These are phyloP conservation scores for Termitomyces sp. DNA, from an alignment of 768 basidiomycete species.

Conservation along the genomic window DNA sequence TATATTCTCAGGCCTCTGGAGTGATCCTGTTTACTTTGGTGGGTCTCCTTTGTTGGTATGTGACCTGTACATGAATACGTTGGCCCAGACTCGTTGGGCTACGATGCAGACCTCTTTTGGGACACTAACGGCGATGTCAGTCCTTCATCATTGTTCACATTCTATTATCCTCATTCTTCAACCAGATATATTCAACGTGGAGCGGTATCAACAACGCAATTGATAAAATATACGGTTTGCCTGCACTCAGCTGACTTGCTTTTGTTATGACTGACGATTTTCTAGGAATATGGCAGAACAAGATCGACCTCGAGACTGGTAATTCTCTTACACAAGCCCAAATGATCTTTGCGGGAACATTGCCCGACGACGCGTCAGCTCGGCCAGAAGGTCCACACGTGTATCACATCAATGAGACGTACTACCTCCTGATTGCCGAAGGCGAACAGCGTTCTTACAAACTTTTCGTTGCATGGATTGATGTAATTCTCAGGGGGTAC, in stretches of 20 bases:
- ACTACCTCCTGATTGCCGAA: constrained; percentile 42
- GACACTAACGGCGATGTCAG: constrained; percentile 35
- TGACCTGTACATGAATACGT: not conserved
- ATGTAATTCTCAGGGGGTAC: constrained; percentile 29
- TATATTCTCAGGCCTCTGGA: constrained; percentile 39
- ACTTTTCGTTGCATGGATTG: not conserved
- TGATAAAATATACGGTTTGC: constrained; percentile 39
- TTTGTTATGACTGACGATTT: not conserved
- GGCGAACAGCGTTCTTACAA: constrained; percentile 18
- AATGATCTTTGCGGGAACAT: constrained; percentile 36
- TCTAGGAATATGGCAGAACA: constrained; percentile 39
- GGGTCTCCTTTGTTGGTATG: not conserved
- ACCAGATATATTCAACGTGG: constrained; percentile 37
- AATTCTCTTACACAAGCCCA: constrained; percentile 34
- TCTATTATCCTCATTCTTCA: not conserved
- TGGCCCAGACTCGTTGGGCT: constrained; percentile 33
- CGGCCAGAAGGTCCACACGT: constrained; percentile 42
- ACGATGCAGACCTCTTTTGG: constrained; percentile 43
- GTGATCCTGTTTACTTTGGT: constrained; percentile 41
- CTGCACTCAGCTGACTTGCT: not conserved
- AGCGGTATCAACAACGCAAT: constrained; percentile 37
- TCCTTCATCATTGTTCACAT: not conserved
- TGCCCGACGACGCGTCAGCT: constrained; percentile 33
- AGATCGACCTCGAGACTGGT: constrained; percentile 36
- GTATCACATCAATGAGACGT: constrained; percentile 36